Conservation (phyloP, 2,329 filamentous ascomycete species). For the Erysiphe pulchra region DNA sequence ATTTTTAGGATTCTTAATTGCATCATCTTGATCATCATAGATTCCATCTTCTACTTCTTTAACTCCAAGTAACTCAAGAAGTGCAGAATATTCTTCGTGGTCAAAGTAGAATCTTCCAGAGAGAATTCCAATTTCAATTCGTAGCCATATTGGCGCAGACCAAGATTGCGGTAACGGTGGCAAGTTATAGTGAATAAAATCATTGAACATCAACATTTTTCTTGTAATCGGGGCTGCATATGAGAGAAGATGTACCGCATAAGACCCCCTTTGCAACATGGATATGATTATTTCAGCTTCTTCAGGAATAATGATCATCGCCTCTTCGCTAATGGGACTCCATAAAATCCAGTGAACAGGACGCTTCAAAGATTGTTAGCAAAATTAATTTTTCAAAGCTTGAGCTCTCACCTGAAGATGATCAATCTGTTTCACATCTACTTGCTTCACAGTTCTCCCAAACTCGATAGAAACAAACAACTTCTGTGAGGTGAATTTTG, state of each 20-base stretch:
- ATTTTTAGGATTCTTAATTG: neutral
- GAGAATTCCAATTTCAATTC: conserved; percentile 31
- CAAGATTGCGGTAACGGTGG: conserved; percentile 19
- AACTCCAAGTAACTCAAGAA: conserved; percentile 11
- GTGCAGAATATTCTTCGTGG: conserved; percentile 18
- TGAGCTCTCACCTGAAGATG: neutral
- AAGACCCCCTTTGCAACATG: conserved; percentile 12
- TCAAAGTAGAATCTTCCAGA: conserved; percentile 33
- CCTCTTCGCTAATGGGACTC: conserved; percentile 20
- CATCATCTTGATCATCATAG: conserved; percentile 1
- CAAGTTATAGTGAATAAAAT: conserved; percentile 24
- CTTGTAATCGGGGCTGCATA: conserved; percentile 35
- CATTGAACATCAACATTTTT: conserved; percentile 32
- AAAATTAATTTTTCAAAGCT: neutral
- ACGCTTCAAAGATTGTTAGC: conserved; percentile 10
- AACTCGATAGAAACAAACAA: conserved; percentile 23
- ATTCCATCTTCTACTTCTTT: neutral
- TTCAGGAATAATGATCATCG: conserved; percentile 32
- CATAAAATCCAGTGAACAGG: conserved; percentile 36
- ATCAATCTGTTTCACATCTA: conserved; percentile 1
- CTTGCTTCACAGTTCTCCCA: conserved; percentile 17
- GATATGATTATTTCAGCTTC: conserved; percentile 31
- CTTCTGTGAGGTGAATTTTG: conserved; percentile 7
- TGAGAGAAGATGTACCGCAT: conserved; percentile 20
- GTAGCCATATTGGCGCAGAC: conserved; percentile 24